Conservation (phyloP, 2,329 filamentous ascomycete species). For the Endothia cerciana region DNA sequence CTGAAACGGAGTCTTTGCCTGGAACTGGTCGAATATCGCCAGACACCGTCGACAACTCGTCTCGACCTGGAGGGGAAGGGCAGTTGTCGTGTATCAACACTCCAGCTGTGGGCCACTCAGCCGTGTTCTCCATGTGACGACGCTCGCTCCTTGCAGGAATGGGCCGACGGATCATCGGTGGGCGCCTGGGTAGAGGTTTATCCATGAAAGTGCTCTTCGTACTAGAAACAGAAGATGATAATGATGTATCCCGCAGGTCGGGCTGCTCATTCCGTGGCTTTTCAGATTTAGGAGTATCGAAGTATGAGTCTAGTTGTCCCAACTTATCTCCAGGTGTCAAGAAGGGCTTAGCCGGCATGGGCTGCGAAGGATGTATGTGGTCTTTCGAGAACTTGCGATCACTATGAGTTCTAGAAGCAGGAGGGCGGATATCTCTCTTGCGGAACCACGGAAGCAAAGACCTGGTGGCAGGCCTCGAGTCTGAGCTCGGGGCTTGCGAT, state of each 20-base stretch:
- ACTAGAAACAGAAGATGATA: slow-evolving; percentile 4
- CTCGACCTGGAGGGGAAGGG: slow-evolving; percentile 1
- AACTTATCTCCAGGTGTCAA: slow-evolving; percentile 25
- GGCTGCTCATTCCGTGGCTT: slow-evolving; percentile 10
- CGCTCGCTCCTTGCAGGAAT: slow-evolving; percentile 26
- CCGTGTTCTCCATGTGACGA: slow-evolving; percentile 29
- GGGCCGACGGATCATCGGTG: slow-evolving; percentile 13
- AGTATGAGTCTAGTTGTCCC: slow-evolving; percentile 27
- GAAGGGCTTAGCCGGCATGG: slow-evolving; percentile 21
- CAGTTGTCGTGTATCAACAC: slow-evolving; percentile 27
- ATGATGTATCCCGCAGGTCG: slow-evolving; percentile 1
- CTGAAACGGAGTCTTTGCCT: not conserved
- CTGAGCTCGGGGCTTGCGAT: not conserved
- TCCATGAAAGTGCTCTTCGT: not conserved
- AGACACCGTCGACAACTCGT: not conserved
- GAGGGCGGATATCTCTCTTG: not conserved
- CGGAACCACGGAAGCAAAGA: slow-evolving; percentile 25
- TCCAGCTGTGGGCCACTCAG: slow-evolving; percentile 30
- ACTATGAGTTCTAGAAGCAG: slow-evolving; percentile 9
- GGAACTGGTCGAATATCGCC: not conserved
- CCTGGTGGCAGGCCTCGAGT: slow-evolving; percentile 9
- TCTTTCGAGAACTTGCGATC: slow-evolving; percentile 17
- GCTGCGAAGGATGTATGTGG: slow-evolving; percentile 26
- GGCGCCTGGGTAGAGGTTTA: slow-evolving; percentile 15
- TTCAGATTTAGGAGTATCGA: slow-evolving; percentile 11